Percentiles rank a stretch among this genome's conserved stretches.
Conservation (phyloP, 192 early-diverging fungal genomes). For the Backusella morwellensis region DNA sequence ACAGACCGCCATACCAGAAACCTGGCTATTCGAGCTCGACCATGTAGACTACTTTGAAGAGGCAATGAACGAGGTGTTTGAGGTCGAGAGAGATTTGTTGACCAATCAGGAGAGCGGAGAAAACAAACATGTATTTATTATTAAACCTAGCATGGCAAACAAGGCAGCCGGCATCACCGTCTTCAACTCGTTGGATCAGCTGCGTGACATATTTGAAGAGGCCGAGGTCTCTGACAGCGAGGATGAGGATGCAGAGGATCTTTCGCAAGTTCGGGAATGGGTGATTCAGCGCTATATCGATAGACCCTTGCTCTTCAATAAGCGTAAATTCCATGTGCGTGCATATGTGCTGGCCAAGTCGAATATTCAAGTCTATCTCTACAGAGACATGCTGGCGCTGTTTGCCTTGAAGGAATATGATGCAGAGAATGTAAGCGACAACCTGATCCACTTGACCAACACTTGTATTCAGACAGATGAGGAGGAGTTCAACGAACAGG, state of each 20-base stretch:
- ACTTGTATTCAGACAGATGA: constrained; percentile 60
- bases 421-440: constrained; percentile 41
- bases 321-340: constrained; percentile 67
- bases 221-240: constrained; percentile 41
- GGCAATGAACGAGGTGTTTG: constrained; percentile 65
- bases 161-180: constrained; percentile 63
- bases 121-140: constrained; percentile 49
- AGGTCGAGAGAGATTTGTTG: constrained; percentile 54
- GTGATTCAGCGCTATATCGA: constrained; percentile 67
- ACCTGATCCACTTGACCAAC: constrained; percentile 59
- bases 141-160: constrained; percentile 64
- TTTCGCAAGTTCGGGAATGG: constrained; percentile 66
- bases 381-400: constrained; percentile 60
- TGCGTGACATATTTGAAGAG: constrained; percentile 43
- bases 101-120: constrained; percentile 40
- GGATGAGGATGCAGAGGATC: constrained; percentile 35
- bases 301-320: constrained; percentile 47
- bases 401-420: constrained; percentile 58
- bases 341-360: constrained; percentile 60
- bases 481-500: constrained; percentile 46
- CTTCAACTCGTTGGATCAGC: constrained; percentile 52
- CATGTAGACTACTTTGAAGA: constrained; percentile 67
- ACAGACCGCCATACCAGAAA: constrained; percentile 53
- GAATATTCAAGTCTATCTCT: constrained; percentile 56
- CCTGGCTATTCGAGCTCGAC: constrained; percentile 63